Base-by-base conservation (phyloP, 2,329 filamentous ascomycete genomes). In the Hypoxylon sp. region DNA sequence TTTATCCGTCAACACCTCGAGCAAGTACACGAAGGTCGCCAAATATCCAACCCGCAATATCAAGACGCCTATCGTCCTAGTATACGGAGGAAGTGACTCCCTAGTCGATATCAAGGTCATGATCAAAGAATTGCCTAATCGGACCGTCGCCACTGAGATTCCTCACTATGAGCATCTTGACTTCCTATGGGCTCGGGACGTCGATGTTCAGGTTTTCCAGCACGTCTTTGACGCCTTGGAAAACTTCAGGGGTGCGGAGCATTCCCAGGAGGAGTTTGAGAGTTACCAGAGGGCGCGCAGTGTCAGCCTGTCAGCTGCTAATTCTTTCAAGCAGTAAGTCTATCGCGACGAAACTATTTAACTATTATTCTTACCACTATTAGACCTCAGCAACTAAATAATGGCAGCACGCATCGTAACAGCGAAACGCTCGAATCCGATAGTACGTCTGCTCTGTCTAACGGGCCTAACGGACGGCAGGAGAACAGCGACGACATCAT, bases 21-120 rank as follows among this genome's bases (percentile, higher is more conserved):
- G 88, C 75, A 94, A 95, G 74, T 97, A 97, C 81, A 97, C 97
- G 79, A 98, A 98, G 78, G 94, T 98, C 5, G 94, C 96, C 74
- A 95, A 93, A 77, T 99, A 98, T 73, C 96, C 96, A 0, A 99
- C 96, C 0, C 91, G 93, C 71, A 99, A 99, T 77, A 99, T 99
- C 83, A 94, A 93, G 76, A 98, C 96, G 0, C 96, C 96, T 0
- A 92, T 98, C 60, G 93, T 97, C 5, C 85, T 99, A 1, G 88
- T 99, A 5, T 98, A 98, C 74, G 96, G 96, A 17, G 96, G 94
- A 30, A 94, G 90, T 70, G 96, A 99, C 80, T 97, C 94, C 56
- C 83, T 99, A 28, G 93, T 99, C 2, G 94, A 98, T 76, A 98
- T 99, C 79, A 88, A 92, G 34, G 88, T 94, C 65, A 98, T 98